Conservation (phyloP, 352 stramenopile species). For the Phytopythium helicoides region DNA sequence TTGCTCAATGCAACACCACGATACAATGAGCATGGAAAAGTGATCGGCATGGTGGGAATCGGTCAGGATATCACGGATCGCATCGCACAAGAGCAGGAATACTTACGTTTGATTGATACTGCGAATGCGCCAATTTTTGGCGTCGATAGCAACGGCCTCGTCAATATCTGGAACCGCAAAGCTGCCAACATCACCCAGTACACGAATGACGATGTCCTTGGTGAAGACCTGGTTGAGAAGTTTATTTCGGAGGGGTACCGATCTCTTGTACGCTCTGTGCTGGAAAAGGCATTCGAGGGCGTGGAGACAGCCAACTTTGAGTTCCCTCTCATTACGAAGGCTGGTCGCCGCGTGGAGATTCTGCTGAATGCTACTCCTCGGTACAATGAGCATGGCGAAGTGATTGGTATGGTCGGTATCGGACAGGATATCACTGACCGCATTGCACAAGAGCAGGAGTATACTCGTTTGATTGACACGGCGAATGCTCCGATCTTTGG, state of each 20-base stretch:
- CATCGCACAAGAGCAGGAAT: conserved; percentile 46
- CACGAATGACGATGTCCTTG: conserved; percentile 80
- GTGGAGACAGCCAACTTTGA: conserved; percentile 68
- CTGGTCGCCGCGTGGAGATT: conserved; percentile 43
- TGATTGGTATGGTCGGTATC: conserved; percentile 71
- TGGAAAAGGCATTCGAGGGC: conserved; percentile 40
- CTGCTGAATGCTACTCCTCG: conserved; percentile 68
- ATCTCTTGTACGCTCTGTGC: conserved; percentile 27
- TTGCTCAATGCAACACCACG: conserved; percentile 59
- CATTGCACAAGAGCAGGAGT: conserved; percentile 67
- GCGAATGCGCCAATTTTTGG: conserved; percentile 61
- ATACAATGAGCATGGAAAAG: conserved; percentile 66
- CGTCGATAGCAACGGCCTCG: conserved; percentile 56
- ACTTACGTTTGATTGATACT: conserved; percentile 31
- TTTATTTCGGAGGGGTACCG: conserved; percentile 72
- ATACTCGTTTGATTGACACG: conserved; percentile 70
- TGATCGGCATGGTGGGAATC: conserved; percentile 47
- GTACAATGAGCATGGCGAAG: conserved; percentile 54
- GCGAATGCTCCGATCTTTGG: conserved; percentile 87
- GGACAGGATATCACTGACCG: conserved; percentile 67
- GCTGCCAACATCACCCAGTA: conserved; percentile 83
- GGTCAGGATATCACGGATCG: conserved; percentile 41
- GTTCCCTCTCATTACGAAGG: conserved; percentile 69
- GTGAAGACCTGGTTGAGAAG: conserved; percentile 59
- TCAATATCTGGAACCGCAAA: conserved; percentile 89